Conservation (phyloP, 2,329 filamentous ascomycete genomes). For the Monosporascus sp. region DNA sequence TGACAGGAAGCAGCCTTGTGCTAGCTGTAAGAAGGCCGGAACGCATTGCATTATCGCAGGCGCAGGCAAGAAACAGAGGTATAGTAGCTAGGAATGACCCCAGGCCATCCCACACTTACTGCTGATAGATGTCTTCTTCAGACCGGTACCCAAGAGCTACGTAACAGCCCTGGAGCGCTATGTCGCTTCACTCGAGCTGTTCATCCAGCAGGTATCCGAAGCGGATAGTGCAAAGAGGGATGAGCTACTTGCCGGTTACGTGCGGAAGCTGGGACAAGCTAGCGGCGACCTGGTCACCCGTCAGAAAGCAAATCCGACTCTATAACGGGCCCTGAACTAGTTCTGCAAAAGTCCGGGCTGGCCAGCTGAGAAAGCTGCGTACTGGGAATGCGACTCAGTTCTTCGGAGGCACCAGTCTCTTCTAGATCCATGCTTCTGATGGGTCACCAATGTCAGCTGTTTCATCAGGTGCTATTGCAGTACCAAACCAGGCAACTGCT, state of each 20-base stretch:
- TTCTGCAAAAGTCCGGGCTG: conserved; percentile 26
- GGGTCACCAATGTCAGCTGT: conserved; percentile 2
- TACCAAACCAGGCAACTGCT: conserved; percentile 5
- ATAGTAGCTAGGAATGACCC: background rate
- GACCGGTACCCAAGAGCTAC: conserved; percentile 39
- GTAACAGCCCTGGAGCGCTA: conserved; percentile 43
- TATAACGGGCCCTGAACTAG: conserved; percentile 12
- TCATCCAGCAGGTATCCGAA: conserved; percentile 38
- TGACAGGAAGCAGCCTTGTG: background rate
- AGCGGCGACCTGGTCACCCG: conserved; percentile 9
- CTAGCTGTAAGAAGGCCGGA: background rate
- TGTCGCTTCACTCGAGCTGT: conserved; percentile 38
- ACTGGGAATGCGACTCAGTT: conserved; percentile 38
- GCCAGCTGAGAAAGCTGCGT: conserved; percentile 31
- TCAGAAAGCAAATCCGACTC: conserved; percentile 5
- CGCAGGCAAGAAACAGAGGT: background rate
- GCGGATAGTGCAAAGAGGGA: conserved; percentile 34
- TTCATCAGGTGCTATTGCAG: conserved; percentile 1
- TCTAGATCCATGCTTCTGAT: conserved; percentile 32
- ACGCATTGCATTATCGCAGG: background rate
- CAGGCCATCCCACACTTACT: background rate
- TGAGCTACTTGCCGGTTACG: conserved; percentile 35
- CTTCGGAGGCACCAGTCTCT: conserved; percentile 43
- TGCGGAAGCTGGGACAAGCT: conserved; percentile 8
- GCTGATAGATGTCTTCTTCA: conserved; percentile 11